These are phyloP conservation scores for Trichosanthes truncata DNA, from an alignment of 306 rosid genomes.

Conservation along the genomic window DNA sequence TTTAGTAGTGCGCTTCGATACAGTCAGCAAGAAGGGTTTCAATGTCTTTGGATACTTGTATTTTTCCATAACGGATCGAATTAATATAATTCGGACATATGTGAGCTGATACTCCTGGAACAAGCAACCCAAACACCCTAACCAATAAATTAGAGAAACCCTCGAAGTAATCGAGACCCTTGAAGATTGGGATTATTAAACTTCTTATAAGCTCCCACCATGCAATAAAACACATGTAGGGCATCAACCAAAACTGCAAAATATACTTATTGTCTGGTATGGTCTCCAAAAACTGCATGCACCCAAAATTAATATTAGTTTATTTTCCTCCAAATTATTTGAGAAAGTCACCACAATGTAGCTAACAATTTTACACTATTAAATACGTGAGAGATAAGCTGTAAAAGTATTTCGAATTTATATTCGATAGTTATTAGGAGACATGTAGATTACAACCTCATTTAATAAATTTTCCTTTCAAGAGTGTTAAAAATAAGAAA, in stretches of 20 bases:
- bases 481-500: too few relatives aligned
- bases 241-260: conserved; percentile 35
- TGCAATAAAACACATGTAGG: conserved; percentile 29
- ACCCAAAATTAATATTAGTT: too few relatives aligned
- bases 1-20: too few relatives aligned
- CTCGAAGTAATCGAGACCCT: conserved; percentile 39
- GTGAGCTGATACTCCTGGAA: conserved; percentile 59
- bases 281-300: conserved; percentile 37
- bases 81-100: conserved; percentile 42
- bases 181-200: conserved; percentile 24
- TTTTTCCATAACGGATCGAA: conserved; percentile 32
- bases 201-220: conserved; percentile 64
- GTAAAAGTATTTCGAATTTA: too few relatives aligned
- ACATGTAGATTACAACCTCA: too few relatives aligned
- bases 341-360: too few relatives aligned
- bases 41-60: background rate
- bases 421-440: too few relatives aligned
- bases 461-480: too few relatives aligned
- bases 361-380: too few relatives aligned
- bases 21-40: too few relatives aligned
- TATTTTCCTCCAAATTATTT: too few relatives aligned
- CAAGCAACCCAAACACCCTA: conserved; percentile 42
- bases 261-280: conserved; percentile 74
- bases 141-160: conserved; percentile 26
- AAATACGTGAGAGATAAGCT: too few relatives aligned